Evolutionary conservation across 129 eudicot species (phyloP), one percentile per base, ranked within the genome.

Genomic region (Glebionis coronaria): DNA sequence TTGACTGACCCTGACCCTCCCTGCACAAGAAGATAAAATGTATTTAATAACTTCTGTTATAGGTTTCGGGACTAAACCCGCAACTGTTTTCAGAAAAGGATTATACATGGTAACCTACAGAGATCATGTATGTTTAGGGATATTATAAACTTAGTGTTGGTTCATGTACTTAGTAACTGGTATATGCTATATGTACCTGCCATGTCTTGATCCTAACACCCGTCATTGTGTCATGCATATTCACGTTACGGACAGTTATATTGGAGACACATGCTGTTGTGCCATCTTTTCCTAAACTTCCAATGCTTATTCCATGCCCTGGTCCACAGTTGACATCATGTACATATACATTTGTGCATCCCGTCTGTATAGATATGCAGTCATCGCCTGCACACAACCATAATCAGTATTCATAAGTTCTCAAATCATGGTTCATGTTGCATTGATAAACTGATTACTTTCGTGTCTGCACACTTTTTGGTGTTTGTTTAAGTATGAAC

Each of bases 271-370:
- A 92, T 53, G 98, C 98, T 67, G 82, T 88, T 21, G 95, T 82
- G 63, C 78, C 83, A 50, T 85, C 87, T 78, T 78, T 88, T 72
- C 96, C 98, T 44, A 92, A 81, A 44, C 95, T 77, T 42, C 98
- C 98, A 54, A 92, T 92, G 76, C 98, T 92, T 75, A 92, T 92
- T 60, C 98, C 98, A 74, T 92, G 98, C 73, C 98, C 96, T 2
- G 98, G 98, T 57, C 98, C 98, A 75, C 98, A 92, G 65, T 88
- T 88, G 35, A 92, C 88, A 63, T 85, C 80, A 65, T 82, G 91
- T 44, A 92, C 76, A 79, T 76, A 82, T 61, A 92, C 92, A 23
- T 92, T 88, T 69, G 91, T 79, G 80, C 96, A 88, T 70, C 98
- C 98, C 7, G 98, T 88, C 88, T 92, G 98, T 88, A 92, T 88